Percentiles rank a stretch among this genome's conserved stretches.
phyloP scores from a whole-genome alignment of 78 protist species.

The Monocercomonoides exilis region DNA sequence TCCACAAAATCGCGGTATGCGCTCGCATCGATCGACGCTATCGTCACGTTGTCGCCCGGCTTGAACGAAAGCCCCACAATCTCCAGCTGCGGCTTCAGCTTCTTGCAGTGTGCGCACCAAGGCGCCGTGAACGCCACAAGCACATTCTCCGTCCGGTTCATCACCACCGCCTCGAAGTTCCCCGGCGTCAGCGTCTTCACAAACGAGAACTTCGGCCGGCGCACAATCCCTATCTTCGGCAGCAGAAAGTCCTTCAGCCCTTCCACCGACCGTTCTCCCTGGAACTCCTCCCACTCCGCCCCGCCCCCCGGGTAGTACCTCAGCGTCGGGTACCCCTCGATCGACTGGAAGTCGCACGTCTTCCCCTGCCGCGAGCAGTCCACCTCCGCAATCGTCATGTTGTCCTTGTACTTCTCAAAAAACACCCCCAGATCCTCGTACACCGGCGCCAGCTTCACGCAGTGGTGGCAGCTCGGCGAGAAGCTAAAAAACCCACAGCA shows the following conservation, averaged over 20 bases:
- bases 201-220: background rate
- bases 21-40: background rate
- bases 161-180: background rate
- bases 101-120: background rate
- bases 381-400: background rate
- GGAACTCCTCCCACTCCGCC: background rate
- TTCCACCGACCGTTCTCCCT: background rate
- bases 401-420: background rate
- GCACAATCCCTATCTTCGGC: background rate
- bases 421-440: background rate
- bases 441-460: background rate
- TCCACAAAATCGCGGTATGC: background rate
- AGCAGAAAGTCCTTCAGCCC: background rate
- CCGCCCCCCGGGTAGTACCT: background rate
- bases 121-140: slow-evolving; percentile 8
- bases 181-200: background rate
- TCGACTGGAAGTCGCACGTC: background rate
- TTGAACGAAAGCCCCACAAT: background rate
- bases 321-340: background rate
- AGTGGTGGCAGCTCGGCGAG: background rate
- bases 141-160: background rate
- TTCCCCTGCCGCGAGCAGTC: background rate
- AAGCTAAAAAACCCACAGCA: background rate
- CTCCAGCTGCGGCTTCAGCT: background rate
- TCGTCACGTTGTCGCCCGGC: background rate